These are phyloP conservation scores for Boletus rufocinnamomeus DNA, from an alignment of 768 basidiomycete species.

Conservation along the genomic window DNA sequence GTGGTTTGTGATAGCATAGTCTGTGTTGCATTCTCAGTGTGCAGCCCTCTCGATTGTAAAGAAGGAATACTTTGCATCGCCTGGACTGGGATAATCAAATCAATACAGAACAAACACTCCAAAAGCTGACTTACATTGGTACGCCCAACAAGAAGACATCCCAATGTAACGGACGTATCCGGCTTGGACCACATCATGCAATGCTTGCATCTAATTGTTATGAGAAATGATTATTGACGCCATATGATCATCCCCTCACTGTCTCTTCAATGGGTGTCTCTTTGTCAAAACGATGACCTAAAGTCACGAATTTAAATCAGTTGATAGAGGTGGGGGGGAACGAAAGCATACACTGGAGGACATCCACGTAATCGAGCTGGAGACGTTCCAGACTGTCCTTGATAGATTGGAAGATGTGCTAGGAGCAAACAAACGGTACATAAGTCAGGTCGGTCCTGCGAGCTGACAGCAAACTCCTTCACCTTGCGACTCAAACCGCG, in stretches of 20 bases:
- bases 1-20: constrained; percentile 44
- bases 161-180: constrained; percentile 5
- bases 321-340: not conserved
- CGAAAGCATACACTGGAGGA: not conserved
- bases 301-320: not conserved
- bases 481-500: constrained; percentile 7
- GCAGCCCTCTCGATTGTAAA: not conserved
- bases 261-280: constrained; percentile 2
- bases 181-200: constrained; percentile 2
- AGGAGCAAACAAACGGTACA: not conserved
- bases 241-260: not conserved
- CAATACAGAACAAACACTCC: not conserved
- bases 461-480: constrained; percentile 40
- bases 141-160: constrained; percentile 7
- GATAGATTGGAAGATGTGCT: constrained; percentile 4
- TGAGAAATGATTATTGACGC: not conserved
- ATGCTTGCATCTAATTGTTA: constrained; percentile 1
- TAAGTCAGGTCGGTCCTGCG: not conserved
- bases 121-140: not conserved
- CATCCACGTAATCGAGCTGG: constrained; percentile 5
- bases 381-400: constrained; percentile 3
- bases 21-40: constrained; percentile 16
- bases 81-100: not conserved
- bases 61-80: constrained; percentile 3
- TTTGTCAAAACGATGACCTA: constrained; percentile 4